A percentile compares a stretch with the other conserved stretches of the same genome.
These are phyloP conservation scores for Aspergillus sp. DNA, from an alignment of 2,329 filamentous ascomycete genomes.

Conservation along the genomic window DNA sequence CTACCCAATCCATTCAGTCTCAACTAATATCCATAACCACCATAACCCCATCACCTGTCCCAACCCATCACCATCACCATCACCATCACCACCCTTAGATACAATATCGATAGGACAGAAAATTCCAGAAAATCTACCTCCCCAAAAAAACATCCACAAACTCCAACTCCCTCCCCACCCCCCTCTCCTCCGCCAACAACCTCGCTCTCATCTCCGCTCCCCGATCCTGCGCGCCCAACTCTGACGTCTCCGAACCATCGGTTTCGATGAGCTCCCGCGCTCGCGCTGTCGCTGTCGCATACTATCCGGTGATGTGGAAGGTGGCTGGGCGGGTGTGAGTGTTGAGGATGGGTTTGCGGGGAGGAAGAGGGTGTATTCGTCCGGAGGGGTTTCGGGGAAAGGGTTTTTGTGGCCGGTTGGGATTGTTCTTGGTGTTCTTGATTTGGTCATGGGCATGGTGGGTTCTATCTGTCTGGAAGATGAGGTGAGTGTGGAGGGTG, in stretches of 20 bases:
- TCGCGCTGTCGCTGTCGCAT: background rate
- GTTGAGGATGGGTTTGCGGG: conserved; percentile 1
- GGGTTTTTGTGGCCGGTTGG: conserved; percentile 7
- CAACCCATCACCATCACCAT: no score
- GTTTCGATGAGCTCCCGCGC: conserved; percentile 23
- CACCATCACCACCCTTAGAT: no score
- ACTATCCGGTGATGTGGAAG: background rate
- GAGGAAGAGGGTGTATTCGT: conserved; percentile 6
- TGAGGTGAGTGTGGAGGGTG: background rate
- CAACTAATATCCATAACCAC: no score
- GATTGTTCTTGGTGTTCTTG: background rate
- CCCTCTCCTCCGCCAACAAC: conserved; percentile 29
- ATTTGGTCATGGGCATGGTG: background rate
- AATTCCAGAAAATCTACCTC: no score
- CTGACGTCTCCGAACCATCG: conserved; percentile 23
- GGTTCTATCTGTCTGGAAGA: background rate
- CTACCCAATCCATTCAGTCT: no score
- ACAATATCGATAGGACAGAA: no score
- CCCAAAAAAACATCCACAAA: no score
- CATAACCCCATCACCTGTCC: no score
- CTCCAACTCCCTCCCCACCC: conserved; percentile 13
- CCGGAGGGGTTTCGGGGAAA: conserved; percentile 3
- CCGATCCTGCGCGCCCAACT: conserved; percentile 47
- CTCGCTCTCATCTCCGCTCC: conserved; percentile 52
- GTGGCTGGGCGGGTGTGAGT: background rate